phyloP scores from a whole-genome alignment of 225 moss, liverwort and hornwort genomes.

The Anthoceros angustus region DNA sequence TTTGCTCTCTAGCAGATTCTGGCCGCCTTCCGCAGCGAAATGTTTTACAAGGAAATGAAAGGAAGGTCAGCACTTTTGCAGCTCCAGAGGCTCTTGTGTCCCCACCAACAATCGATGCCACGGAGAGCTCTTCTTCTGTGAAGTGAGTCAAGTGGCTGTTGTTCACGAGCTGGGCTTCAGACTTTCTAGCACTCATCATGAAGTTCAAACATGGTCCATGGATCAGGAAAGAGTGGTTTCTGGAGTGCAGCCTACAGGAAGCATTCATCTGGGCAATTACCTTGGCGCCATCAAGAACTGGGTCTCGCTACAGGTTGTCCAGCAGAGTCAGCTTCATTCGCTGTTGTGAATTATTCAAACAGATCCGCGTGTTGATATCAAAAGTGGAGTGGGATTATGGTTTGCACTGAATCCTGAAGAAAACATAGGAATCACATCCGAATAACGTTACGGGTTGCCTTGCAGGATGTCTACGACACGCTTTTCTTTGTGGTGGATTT shows the following conservation, averaged over 20 bases:
- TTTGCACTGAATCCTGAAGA: background rate
- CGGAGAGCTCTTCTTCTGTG: too few species aligned
- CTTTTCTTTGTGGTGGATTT: conserved; percentile 96
- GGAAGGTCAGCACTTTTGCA: too few species aligned
- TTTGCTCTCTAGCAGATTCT: too few species aligned
- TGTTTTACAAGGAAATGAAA: too few species aligned
- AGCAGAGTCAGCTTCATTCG: background rate
- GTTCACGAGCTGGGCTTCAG: too few species aligned
- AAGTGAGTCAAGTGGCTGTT: too few species aligned
- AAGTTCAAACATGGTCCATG: too few species aligned
- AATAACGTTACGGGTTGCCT: conserved; percentile 9
- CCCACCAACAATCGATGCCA: too few species aligned
- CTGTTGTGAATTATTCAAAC: background rate
- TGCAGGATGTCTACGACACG: conserved; percentile 83
- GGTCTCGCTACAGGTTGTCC: conserved; percentile 85
- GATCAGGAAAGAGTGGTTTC: conserved; percentile 83
- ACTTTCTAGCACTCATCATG: too few species aligned
- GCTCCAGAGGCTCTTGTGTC: too few species aligned
- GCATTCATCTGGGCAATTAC: conserved; percentile 95
- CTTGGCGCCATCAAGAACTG: conserved; percentile 95
- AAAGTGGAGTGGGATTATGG: background rate
- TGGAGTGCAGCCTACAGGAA: conserved; percentile 87
- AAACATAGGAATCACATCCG: background rate
- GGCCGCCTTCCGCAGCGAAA: too few species aligned
- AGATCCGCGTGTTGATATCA: too few species aligned